Conservation (phyloP, 2,329 filamentous ascomycete species). For the Simplicillium sp. region DNA sequence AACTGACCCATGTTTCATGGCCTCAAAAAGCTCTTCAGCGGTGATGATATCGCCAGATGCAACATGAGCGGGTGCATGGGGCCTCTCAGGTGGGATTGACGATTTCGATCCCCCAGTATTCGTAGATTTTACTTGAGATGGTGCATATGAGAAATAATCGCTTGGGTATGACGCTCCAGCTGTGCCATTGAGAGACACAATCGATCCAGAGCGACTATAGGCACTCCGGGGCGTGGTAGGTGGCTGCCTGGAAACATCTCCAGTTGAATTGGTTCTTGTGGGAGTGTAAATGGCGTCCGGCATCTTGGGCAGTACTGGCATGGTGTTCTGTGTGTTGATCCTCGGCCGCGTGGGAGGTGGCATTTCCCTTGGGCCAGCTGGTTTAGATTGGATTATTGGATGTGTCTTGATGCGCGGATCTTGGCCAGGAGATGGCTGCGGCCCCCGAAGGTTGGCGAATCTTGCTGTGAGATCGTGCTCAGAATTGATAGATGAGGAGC, state of each 20-base stretch:
- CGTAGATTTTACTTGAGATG: no score
- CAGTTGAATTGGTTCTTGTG: constrained; percentile 60
- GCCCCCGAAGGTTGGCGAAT: constrained; percentile 46
- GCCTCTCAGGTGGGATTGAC: no score
- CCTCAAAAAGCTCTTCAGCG: constrained; percentile 60
- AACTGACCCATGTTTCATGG: constrained; percentile 54
- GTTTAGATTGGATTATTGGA: constrained; percentile 27
- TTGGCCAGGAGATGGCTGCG: constrained; percentile 30
- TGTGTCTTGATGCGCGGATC: constrained; percentile 45
- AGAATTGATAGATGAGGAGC: constrained; percentile 15
- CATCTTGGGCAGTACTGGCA: constrained; percentile 54
- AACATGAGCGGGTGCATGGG: constrained; percentile 42
- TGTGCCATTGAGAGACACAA: constrained; percentile 24
- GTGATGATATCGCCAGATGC: constrained; percentile 50
- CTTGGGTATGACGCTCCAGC: no score
- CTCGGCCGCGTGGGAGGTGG: constrained; percentile 32
- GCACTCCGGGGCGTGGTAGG: constrained; percentile 55
- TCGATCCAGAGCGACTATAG: constrained; percentile 50
- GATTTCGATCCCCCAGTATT: no score
- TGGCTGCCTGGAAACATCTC: constrained; percentile 54
- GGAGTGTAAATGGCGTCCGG: constrained; percentile 72
- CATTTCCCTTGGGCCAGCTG: constrained; percentile 43
- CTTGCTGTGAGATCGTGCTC: constrained; percentile 43
- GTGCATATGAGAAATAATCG: no score
- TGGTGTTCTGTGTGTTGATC: constrained; percentile 38